Evolutionary conservation across 1,139 yeast species (phyloP).

Genomic region (Suhomyces bolitotheri): DNA sequence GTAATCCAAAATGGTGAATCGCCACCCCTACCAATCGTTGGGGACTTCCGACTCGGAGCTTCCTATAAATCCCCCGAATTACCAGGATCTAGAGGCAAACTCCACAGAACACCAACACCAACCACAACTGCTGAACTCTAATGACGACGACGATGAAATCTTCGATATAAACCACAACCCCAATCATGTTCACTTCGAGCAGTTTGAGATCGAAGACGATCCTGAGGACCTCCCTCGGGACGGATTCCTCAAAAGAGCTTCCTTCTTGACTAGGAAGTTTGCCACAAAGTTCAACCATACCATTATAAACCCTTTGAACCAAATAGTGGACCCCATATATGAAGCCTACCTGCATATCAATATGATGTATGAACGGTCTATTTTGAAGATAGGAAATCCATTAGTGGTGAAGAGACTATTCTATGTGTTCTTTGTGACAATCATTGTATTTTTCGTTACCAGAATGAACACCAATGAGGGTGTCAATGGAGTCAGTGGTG

Average conservation of each 20-base stretch:
- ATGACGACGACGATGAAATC: constrained; percentile 9
- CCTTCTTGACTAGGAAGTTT: constrained; percentile 32
- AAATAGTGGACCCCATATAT: constrained; percentile 67
- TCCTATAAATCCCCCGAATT: constrained; percentile 36
- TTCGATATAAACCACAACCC: constrained; percentile 11
- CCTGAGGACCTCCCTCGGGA: constrained; percentile 19
- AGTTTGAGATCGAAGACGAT: constrained; percentile 40
- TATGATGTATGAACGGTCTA: constrained; percentile 52
- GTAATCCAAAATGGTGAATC: constrained; percentile 4
- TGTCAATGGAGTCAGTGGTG: constrained; percentile 42
- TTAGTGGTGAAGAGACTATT: constrained; percentile 74
- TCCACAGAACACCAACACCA: constrained; percentile 1
- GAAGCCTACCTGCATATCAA: constrained; percentile 52
- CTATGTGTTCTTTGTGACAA: constrained; percentile 65
- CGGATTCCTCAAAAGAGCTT: constrained; percentile 32
- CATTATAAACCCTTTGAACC: constrained; percentile 54
- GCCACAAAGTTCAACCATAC: constrained; percentile 43
- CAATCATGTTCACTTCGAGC: constrained; percentile 23
- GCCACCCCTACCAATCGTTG: constrained; percentile 6
- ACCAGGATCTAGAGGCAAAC: constrained; percentile 23
- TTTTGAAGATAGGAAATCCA: constrained; percentile 79
- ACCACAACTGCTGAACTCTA: not conserved
- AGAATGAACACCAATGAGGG: constrained; percentile 54
- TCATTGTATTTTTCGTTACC: constrained; percentile 34
- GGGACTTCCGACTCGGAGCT: constrained; percentile 7